phyloP scores from a whole-genome alignment of 495 filamentous ascomycete genomes.

The Hypoxylon fuscum region DNA sequence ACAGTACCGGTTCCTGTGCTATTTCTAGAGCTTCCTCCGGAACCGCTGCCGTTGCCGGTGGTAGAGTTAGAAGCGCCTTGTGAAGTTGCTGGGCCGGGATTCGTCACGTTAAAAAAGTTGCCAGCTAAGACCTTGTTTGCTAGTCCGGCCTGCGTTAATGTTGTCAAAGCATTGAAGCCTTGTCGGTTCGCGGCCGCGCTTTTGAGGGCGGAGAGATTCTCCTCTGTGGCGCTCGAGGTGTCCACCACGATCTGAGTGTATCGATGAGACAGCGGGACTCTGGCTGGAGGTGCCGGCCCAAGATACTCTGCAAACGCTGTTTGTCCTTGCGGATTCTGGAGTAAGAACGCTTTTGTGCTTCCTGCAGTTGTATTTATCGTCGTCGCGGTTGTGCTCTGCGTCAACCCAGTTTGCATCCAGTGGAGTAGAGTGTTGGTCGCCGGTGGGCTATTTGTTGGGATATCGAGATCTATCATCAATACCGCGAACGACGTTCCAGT shows the following conservation, averaged over 20 bases:
- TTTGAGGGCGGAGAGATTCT: slow-evolving; percentile 37
- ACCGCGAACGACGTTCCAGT: slow-evolving; percentile 44
- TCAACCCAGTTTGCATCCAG: slow-evolving; percentile 56
- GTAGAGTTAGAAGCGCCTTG: slow-evolving; percentile 29
- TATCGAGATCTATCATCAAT: slow-evolving; percentile 57
- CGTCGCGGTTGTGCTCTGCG: slow-evolving; percentile 42
- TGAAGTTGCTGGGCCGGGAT: slow-evolving; percentile 45
- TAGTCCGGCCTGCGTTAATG: slow-evolving; percentile 46
- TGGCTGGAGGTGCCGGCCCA: slow-evolving; percentile 51
- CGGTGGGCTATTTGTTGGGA: slow-evolving; percentile 50
- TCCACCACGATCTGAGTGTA: slow-evolving; percentile 55
- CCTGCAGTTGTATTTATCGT: slow-evolving; percentile 45
- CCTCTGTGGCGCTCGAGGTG: slow-evolving; percentile 42
- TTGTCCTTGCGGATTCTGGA: slow-evolving; percentile 42
- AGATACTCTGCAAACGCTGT: slow-evolving; percentile 45
- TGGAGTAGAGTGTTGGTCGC: slow-evolving; percentile 50
- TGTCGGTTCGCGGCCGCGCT: slow-evolving; percentile 41
- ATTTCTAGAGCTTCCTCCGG: slow-evolving; percentile 11
- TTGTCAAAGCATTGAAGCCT: slow-evolving; percentile 43
- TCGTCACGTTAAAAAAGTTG: slow-evolving; percentile 58
- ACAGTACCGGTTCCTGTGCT: slow-evolving; percentile 23
- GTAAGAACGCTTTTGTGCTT: slow-evolving; percentile 41
- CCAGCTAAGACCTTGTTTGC: slow-evolving; percentile 48
- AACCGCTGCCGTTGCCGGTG: no score
- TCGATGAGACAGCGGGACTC: slow-evolving; percentile 52